Conservation (phyloP, 2,329 filamentous ascomycete genomes). For the Exophiala phaeomuriformis region DNA sequence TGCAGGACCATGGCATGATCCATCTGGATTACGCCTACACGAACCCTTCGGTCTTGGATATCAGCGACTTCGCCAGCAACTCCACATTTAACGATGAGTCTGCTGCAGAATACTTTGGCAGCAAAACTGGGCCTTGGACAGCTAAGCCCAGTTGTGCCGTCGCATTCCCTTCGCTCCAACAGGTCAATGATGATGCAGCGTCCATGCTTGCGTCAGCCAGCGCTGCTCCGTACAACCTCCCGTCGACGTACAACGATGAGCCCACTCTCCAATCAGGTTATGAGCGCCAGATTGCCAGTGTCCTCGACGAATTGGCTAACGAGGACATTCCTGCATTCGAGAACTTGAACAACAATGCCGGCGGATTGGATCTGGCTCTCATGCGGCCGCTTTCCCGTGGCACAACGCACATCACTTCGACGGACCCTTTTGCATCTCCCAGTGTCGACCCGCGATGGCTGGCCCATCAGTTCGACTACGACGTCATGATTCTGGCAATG, state of each 20-base stretch:
- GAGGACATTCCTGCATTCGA: slow-evolving; percentile 18
- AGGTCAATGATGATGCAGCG: slow-evolving; percentile 21
- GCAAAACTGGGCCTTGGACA: slow-evolving; percentile 27
- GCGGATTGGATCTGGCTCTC: slow-evolving; percentile 17
- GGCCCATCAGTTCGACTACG: slow-evolving; percentile 36
- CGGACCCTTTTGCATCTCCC: slow-evolving; percentile 32
- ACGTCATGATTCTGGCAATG: slow-evolving; percentile 35
- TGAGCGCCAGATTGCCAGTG: slow-evolving; percentile 11
- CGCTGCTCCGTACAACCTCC: neutral
- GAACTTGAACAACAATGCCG: slow-evolving; percentile 22
- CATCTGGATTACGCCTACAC: slow-evolving; percentile 14
- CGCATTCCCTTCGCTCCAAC: slow-evolving; percentile 27
- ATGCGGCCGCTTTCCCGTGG: slow-evolving; percentile 36
- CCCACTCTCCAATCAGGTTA: slow-evolving; percentile 14
- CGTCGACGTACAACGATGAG: slow-evolving; percentile 10
- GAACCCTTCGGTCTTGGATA: neutral
- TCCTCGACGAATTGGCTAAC: neutral
- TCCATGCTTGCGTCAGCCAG: neutral
- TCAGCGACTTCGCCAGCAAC: slow-evolving; percentile 12
- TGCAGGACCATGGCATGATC: slow-evolving; percentile 30
- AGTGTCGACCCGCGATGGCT: slow-evolving; percentile 43
- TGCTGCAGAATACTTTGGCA: neutral
- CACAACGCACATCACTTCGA: slow-evolving; percentile 35
- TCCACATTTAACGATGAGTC: slow-evolving; percentile 17
- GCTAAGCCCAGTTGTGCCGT: slow-evolving; percentile 27